These are phyloP conservation scores for Aspergillus coremiiformis DNA, from an alignment of 495 filamentous ascomycete genomes.

Conservation along the genomic window DNA sequence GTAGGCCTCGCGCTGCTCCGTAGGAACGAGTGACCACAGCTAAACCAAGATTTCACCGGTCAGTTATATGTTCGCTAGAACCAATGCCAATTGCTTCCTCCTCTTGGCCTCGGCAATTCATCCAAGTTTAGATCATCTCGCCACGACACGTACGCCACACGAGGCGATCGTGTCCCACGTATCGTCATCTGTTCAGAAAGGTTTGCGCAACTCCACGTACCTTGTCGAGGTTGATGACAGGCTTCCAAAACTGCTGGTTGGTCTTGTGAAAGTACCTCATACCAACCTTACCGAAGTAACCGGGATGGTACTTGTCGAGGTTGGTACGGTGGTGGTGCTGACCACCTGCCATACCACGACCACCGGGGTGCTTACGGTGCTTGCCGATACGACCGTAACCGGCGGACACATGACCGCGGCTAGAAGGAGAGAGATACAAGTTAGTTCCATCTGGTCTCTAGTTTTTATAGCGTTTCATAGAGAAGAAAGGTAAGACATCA, in stretches of 20 bases:
- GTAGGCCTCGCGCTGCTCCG: constrained; percentile 79
- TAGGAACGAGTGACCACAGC: constrained; percentile 78
- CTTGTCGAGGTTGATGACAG: constrained; percentile 86
- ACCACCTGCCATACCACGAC: constrained; percentile 94
- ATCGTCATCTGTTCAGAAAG: not conserved
- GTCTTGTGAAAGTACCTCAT: constrained; percentile 94
- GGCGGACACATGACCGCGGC: constrained; percentile 90
- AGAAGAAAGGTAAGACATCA: constrained; percentile 7
- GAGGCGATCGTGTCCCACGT: not conserved
- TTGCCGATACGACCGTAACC: constrained; percentile 89
- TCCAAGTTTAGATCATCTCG: not conserved
- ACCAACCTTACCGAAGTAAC: constrained; percentile 98
- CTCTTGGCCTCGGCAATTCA: not conserved
- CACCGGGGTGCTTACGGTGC: constrained; percentile 90
- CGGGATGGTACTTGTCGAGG: constrained; percentile 89
- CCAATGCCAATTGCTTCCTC: not conserved
- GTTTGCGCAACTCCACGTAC: constrained; percentile 37
- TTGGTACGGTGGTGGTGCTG: constrained; percentile 91
- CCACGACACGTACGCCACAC: not conserved
- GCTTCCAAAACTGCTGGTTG: constrained; percentile 87
- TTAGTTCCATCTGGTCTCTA: constrained; percentile 12
- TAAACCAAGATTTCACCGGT: constrained; percentile 27
- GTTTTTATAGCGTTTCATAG: constrained; percentile 4
- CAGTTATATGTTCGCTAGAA: constrained; percentile 7
- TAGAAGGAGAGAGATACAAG: constrained; percentile 30